Percentiles rank a stretch among this genome's conserved stretches.
These are phyloP conservation scores for Ceratobasidium papillatum DNA, from an alignment of 1,284 basidiomycete species.

Conservation along the genomic window DNA sequence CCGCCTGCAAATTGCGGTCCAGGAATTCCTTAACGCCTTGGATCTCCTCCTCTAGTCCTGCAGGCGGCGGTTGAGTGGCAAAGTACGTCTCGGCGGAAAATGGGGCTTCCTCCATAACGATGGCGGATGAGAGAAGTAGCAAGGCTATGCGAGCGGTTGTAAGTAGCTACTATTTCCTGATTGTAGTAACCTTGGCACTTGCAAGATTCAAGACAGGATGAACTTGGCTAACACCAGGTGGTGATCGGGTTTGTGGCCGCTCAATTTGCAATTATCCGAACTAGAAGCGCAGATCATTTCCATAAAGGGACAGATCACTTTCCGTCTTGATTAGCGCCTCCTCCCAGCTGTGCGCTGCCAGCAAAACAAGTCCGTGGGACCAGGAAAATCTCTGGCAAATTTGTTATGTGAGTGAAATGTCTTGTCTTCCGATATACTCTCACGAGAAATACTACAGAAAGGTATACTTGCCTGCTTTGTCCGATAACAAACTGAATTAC, in stretches of 20 bases:
- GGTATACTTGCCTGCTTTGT: neutral
- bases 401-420: neutral
- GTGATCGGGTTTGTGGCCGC: neutral
- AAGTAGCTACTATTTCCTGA: neutral
- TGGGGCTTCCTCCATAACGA: slow-evolving; percentile 2
- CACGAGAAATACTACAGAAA: neutral
- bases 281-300: neutral
- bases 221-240: too few species aligned
- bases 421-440: neutral
- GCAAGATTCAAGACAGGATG: too few species aligned
- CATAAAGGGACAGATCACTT: slow-evolving; percentile 3
- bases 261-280: neutral
- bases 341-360: neutral
- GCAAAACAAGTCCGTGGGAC: neutral
- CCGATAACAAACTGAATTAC: neutral
- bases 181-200: neutral
- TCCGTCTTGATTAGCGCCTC: neutral
- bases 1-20: slow-evolving; percentile 66
- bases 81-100: slow-evolving; percentile 92
- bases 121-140: too few species aligned
- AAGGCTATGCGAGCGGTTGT: neutral
- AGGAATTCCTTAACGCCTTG: slow-evolving; percentile 74
- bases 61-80: slow-evolving; percentile 79
- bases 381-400: neutral
- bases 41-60: slow-evolving; percentile 72